A percentile compares a stretch with the other conserved stretches of the same genome.
Conservation (phyloP, 345 rosid species). For the Abelmoschus esculentus region DNA sequence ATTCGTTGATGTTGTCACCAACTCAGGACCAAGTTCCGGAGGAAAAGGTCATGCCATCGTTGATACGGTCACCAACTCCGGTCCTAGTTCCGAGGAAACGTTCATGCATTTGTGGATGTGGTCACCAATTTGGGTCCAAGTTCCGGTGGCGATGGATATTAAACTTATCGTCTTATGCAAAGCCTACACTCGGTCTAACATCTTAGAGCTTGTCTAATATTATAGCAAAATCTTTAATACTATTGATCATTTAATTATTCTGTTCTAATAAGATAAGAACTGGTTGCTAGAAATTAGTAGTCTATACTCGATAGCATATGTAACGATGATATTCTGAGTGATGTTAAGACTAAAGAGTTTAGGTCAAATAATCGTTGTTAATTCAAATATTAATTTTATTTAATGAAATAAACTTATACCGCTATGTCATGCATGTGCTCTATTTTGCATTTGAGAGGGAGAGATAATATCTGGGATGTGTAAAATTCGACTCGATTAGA, state of each 20-base stretch:
- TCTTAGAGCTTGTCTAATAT: background rate
- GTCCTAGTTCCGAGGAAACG: constrained; percentile 19
- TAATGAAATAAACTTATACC: background rate
- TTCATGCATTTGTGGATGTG: background rate
- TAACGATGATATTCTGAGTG: background rate
- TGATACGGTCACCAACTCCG: constrained; percentile 13
- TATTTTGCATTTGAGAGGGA: background rate
- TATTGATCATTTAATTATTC: background rate
- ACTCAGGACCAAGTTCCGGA: constrained; percentile 28
- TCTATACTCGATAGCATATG: too few species aligned
- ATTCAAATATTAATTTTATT: background rate
- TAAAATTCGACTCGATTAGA: too few species aligned
- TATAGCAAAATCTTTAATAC: background rate
- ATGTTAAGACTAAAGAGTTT: too few species aligned
- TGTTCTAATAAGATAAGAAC: background rate
- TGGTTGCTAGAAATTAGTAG: background rate
- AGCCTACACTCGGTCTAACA: background rate
- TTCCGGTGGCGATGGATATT: constrained; percentile 6
- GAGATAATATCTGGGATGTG: background rate
- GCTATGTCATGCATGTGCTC: background rate
- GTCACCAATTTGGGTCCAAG: constrained; percentile 21
- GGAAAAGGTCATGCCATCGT: constrained; percentile 26
- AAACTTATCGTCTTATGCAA: background rate
- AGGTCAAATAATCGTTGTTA: background rate
- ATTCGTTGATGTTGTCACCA: constrained; percentile 7